Base-by-base conservation (phyloP, 148 eudicot genomes). In the Rhododendron ferrugineum region DNA sequence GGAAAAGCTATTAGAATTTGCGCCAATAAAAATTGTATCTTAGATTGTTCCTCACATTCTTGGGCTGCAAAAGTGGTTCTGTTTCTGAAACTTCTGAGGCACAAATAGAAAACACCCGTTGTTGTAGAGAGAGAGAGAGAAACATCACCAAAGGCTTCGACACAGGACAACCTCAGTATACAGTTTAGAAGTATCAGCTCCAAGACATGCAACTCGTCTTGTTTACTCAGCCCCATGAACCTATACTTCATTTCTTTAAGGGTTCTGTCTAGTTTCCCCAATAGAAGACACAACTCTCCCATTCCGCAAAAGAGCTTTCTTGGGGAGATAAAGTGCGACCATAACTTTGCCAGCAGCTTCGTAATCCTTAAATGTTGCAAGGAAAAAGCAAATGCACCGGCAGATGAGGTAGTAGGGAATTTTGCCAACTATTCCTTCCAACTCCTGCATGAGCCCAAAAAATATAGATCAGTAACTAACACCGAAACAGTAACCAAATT, bases 121-220 rank as follows among this genome's bases (percentile, higher is more conserved):
- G 34, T 32, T 32, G 34, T 32, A 32, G 34, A 32, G 34, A 32
- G 34, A 32, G 34, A 32, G 34, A 32, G 34, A 32, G 34, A n/a
- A n/a, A n/a, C 34, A 82, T 80, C 86, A 85, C 87, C 80, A 78
- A 82, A 85, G 36, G 62, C 74, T 79, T 83, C 91, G 62, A 84
- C 47, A 72, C 82, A 85, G 50, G 89, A 88, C 66, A 95, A 87
- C 82, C 86, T 87, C 83, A 96, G 84, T 52, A 87, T 54, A 82
- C 77, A 89, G 84, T 87, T 88, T 79, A 94, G 90, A 77, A 96
- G 92, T 78, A 82, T 86, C 80, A 96, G 72, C 88, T 95, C 99
- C 87, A 92, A 78, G 40, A 95, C 72, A 89, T 90, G 90, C 85
- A 91, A 78, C 76, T 94, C 91, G 34, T 87, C 92, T 86, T 91